phyloP scores from a whole-genome alignment of 331 rosid genomes.

The Arachis monticola region DNA sequence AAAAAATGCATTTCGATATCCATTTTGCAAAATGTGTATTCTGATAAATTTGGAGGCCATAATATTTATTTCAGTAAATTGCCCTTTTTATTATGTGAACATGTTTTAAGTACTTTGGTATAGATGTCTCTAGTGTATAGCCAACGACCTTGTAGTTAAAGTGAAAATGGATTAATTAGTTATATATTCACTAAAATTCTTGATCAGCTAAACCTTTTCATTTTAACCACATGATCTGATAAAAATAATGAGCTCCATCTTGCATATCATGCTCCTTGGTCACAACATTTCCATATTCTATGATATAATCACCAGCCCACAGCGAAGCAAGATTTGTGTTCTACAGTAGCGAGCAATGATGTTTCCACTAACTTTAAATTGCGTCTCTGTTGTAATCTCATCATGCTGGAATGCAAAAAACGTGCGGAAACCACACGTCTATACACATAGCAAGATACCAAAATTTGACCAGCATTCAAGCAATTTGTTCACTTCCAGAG shows the following conservation, averaged over 20 bases:
- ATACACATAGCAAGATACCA: conserved; percentile 44
- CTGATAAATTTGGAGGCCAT: no score
- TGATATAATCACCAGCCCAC: conserved; percentile 23
- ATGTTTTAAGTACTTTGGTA: no score
- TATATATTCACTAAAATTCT: no score
- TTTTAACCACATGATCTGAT: conserved; percentile 16
- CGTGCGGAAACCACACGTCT: conserved; percentile 13
- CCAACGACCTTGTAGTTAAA: no score
- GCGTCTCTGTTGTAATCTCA: conserved; percentile 26
- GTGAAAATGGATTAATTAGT: no score
- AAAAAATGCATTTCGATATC: no score
- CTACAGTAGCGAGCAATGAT: conserved; percentile 19
- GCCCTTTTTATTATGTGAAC: no score
- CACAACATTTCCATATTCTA: conserved; percentile 35
- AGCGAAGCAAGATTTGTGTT: conserved; percentile 24
- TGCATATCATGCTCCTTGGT: conserved; percentile 8
- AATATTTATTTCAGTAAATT: no score
- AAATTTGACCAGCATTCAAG: conserved; percentile 45
- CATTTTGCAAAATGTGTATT: no score
- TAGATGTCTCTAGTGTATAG: no score
- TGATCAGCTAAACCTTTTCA: no score
- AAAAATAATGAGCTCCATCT: conserved; percentile 14
- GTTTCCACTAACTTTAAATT: conserved; percentile 17
- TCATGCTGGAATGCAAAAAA: conserved; percentile 29
- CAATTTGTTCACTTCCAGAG: conserved; percentile 46